Conservation (phyloP, 257 asterid species). For the Nicotiana benthamiana region DNA sequence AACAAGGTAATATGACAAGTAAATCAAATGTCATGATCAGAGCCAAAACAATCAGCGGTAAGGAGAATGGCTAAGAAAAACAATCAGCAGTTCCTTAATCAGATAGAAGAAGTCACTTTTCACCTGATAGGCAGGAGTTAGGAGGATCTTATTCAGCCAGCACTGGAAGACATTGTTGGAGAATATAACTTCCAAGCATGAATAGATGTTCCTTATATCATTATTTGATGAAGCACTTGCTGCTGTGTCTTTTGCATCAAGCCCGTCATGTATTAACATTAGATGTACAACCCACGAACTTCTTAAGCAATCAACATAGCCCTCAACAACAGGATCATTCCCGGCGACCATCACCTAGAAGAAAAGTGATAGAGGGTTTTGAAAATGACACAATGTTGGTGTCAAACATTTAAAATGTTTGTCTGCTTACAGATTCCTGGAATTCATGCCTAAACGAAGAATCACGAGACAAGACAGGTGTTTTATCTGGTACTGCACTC, state of each 20-base stretch:
- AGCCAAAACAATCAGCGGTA: background rate
- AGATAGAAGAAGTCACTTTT: slow-evolving; percentile 3
- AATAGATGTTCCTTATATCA: slow-evolving; percentile 39
- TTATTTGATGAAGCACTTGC: slow-evolving; percentile 36
- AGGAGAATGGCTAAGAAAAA: background rate
- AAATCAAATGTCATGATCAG: background rate
- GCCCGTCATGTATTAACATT: slow-evolving; percentile 65
- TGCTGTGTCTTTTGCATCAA: slow-evolving; percentile 43
- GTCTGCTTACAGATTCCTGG: slow-evolving; percentile 70
- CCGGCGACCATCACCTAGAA: slow-evolving; percentile 71
- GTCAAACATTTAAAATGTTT: slow-evolving; percentile 8
- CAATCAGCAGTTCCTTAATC: background rate
- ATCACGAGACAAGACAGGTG: slow-evolving; percentile 62
- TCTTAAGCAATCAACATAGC: slow-evolving; percentile 81
- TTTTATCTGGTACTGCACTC: slow-evolving; percentile 56
- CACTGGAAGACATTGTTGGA: slow-evolving; percentile 79
- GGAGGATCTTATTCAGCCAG: slow-evolving; percentile 80
- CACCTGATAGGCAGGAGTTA: slow-evolving; percentile 89
- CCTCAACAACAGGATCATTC: slow-evolving; percentile 68
- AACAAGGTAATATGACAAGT: too few relatives aligned
- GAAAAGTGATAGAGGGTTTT: slow-evolving; percentile 15
- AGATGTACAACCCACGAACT: slow-evolving; percentile 91
- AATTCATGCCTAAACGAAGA: slow-evolving; percentile 74
- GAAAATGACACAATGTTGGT: slow-evolving; percentile 7
- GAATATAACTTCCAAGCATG: slow-evolving; percentile 74